A percentile compares a stretch with the other conserved stretches of the same genome.
Evolutionary conservation across 148 eudicot genomes (phyloP).

Genomic region (Nepenthes mirabilis): DNA sequence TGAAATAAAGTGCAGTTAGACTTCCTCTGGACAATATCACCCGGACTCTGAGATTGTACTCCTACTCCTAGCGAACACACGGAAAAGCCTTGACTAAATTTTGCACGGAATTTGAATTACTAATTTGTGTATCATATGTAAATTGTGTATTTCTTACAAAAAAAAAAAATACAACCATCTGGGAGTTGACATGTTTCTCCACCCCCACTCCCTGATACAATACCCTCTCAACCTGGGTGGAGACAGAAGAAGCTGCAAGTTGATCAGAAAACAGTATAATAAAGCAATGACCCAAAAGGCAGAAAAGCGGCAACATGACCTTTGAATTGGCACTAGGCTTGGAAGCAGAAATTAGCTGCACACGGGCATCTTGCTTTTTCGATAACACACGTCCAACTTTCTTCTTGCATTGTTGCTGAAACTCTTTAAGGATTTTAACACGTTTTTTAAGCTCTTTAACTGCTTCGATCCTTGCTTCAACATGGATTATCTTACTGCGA

Average conservation of each 20-base stretch:
- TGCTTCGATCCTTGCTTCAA: slow-evolving; percentile 65
- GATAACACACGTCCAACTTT: slow-evolving; percentile 44
- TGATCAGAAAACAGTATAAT: neutral
- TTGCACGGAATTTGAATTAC: neutral
- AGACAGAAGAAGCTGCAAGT: too few species aligned
- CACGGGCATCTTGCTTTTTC: slow-evolving; percentile 65
- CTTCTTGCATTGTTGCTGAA: slow-evolving; percentile 53
- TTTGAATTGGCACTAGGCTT: slow-evolving; percentile 36
- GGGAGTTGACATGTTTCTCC: too few species aligned
- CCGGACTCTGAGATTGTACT: too few species aligned
- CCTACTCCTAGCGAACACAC: too few species aligned
- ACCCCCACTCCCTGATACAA: too few species aligned
- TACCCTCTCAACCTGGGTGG: too few species aligned
- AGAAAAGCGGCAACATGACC: slow-evolving; percentile 20
- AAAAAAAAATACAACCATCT: neutral
- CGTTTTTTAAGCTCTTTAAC: slow-evolving; percentile 42
- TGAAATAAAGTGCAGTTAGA: too few species aligned
- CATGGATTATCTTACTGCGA: slow-evolving; percentile 50
- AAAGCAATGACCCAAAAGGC: neutral
- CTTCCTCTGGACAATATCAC: too few species aligned
- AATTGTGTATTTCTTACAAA: too few species aligned
- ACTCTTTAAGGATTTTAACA: slow-evolving; percentile 46
- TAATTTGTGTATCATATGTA: too few species aligned
- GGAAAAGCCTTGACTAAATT: too few species aligned
- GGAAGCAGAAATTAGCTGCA: slow-evolving; percentile 49